Evolutionary conservation across 2,329 filamentous ascomycete genomes (phyloP).

Genomic region (Diplodia sapinea): DNA sequence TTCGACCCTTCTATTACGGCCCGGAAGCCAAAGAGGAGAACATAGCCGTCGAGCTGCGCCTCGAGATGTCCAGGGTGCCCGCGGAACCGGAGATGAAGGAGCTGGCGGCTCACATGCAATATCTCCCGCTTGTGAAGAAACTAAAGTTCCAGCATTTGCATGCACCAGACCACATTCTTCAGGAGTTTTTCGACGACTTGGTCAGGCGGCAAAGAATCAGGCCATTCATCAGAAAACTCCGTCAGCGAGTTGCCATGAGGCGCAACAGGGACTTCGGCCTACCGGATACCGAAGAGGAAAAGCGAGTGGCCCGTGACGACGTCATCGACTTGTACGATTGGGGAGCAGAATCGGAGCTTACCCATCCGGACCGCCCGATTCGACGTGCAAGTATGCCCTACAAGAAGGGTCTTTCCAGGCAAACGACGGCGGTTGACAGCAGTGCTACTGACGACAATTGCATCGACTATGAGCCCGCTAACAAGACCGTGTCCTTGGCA

Average conservation of each 20-base stretch:
- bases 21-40: not conserved
- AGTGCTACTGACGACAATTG: not conserved
- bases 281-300: not conserved
- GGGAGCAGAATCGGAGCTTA: not conserved
- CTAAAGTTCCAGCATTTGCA: conserved; percentile 32
- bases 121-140: conserved; percentile 32
- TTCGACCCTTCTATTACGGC: conserved; percentile 25
- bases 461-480: not conserved
- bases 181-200: conserved; percentile 30
- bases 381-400: not conserved
- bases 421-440: not conserved
- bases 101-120: conserved; percentile 33
- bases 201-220: conserved; percentile 6
- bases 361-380: not conserved
- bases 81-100: conserved; percentile 27
- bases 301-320: not conserved
- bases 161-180: conserved; percentile 30
- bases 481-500: not conserved
- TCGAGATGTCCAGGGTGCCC: conserved; percentile 32
- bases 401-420: conserved; percentile 2
- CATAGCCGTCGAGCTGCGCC: conserved; percentile 32
- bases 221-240: conserved; percentile 13
- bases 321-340: conserved; percentile 5
- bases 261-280: not conserved
- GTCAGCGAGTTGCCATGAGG: not conserved